Base-by-base conservation (phyloP, 345 rosid species). In the Eucalyptus sideroxylon region DNA sequence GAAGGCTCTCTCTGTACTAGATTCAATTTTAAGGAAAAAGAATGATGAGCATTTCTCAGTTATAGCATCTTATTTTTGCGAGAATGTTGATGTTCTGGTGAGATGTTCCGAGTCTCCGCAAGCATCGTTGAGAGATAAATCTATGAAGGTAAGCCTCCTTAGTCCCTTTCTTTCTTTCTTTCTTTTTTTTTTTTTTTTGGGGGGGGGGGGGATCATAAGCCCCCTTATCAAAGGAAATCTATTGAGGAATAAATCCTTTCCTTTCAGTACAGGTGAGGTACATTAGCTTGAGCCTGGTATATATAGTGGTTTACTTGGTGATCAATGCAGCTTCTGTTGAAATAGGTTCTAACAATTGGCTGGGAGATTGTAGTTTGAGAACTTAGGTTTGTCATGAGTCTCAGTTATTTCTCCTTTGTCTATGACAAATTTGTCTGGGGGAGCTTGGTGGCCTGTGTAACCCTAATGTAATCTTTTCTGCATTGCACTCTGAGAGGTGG, bases 1-100 rank as follows among this genome's bases (percentile, higher is more conserved):
- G 99, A 98, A 95, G 95, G 99, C 98, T 88, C 90, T 95, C 50
- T 98, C 99, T 92, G 97, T 98, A 65, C 98, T 98, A 86, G 99
- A 97, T 91, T 93, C 98, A 89, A 92, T 98, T 89, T 91, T 98
- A 93, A 96, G 99, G 95, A 96, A 91, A 91, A 95, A 93, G 90
- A 98, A 97, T 89, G 95, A 95, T 88, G 97, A 93, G 31, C 93
- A 94, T 42, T 96, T 96, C 92, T 91, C 95, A 62, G 85, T 93
- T 89, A 90, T 95, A 59, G 92, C 95, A 69, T 95, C 98, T 81
- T 98, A 95, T 93, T 98, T 97, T 90, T 88, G 91, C 77, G 98
- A 96, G 91, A 97, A 96, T 92, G 90, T 88, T 65, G 98, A 96
- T 93, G 88, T 86, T 90, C 92, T 98, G 69, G 88, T 95, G 88